These are phyloP conservation scores for Aquilaria agallochum DNA, from an alignment of 441 rosid species.

Conservation along the genomic window DNA sequence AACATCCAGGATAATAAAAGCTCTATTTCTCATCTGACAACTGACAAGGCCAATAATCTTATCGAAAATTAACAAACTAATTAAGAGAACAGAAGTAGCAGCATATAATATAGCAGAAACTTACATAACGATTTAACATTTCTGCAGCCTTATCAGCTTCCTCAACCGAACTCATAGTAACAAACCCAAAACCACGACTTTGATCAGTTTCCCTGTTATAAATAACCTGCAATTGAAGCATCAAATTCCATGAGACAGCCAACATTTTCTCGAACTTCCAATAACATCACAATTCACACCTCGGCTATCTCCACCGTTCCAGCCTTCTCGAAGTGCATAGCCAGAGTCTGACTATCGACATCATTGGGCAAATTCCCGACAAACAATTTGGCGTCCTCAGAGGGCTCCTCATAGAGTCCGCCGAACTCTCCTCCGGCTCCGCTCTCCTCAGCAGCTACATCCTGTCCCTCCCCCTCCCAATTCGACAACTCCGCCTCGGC, in stretches of 20 bases:
- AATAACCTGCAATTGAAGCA: slow-evolving; percentile 53
- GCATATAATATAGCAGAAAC: slow-evolving; percentile 19
- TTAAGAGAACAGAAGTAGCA: neutral
- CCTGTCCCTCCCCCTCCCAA: slow-evolving; percentile 35
- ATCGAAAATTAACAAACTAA: slow-evolving; percentile 7
- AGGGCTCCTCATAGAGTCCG: slow-evolving; percentile 37
- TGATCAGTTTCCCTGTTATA: slow-evolving; percentile 79
- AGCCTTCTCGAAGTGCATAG: slow-evolving; percentile 78
- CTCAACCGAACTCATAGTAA: slow-evolving; percentile 84
- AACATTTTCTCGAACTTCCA: slow-evolving; percentile 4
- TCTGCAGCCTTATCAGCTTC: slow-evolving; percentile 90
- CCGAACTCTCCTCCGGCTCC: slow-evolving; percentile 19
- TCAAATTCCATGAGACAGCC: neutral
- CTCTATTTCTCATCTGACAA: no score
- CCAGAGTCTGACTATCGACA: slow-evolving; percentile 71
- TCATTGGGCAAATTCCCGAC: slow-evolving; percentile 83
- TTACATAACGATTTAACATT: slow-evolving; percentile 61
- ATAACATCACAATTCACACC: slow-evolving; percentile 23
- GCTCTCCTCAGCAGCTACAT: slow-evolving; percentile 20
- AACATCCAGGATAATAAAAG: no score
- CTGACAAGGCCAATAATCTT: neutral
- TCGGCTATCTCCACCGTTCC: slow-evolving; percentile 90
- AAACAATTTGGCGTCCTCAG: slow-evolving; percentile 86
- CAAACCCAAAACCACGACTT: slow-evolving; percentile 96
- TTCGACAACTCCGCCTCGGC: slow-evolving; percentile 29